Base-by-base conservation (phyloP, 2,329 filamentous ascomycete genomes). In the Fusarium brevicatenulatum region DNA sequence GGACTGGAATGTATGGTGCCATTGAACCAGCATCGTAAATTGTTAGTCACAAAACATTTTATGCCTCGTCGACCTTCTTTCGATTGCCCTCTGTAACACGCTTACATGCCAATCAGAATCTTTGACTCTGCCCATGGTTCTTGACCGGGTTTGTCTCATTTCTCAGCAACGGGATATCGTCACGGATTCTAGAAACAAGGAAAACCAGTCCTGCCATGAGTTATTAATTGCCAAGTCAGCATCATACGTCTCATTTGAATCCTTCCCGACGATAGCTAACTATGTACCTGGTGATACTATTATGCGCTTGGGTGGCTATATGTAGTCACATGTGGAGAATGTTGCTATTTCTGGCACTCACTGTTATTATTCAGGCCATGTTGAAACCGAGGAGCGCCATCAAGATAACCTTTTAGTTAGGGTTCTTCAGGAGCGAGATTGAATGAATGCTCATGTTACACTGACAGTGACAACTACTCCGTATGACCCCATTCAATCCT, bases 381-480 rank as follows among this genome's bases (percentile, higher is more conserved):
- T 9, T 34, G 49, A 47, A 34, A 23, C 34, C 44, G 49, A 61
- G 66, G 42, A 36, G n/a, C 28, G 40, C 40, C 36, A 25, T 52
- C 23, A 47, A 73, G 67, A 73, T 68, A 69, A 64, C 57, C 63
- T 73, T 46, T 53, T 30, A 50, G 30, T 53, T 42, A 57, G 39
- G 42, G 50, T 43, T 53, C 60, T 50, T 52, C 16, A 40, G 18
- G 55, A 74, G 54, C 71, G 68, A 73, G 63, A 73, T 73, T 72
- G 56, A 39, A 43, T 59, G 55, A 58, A 50, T 52, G 40, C 50
- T 30, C 46, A 43, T 15, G 12, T 37, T 21, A 37, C 50, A 66
- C 57, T 23, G 36, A 32, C 50, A 66, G 53, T 23, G 36, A 32
- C 13, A 19, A 25, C 18, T 37, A 21, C 37, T 19, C 6, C 18